Conservation (phyloP, 2,329 filamentous ascomycete genomes). For the Didymosphaeria variabile region DNA sequence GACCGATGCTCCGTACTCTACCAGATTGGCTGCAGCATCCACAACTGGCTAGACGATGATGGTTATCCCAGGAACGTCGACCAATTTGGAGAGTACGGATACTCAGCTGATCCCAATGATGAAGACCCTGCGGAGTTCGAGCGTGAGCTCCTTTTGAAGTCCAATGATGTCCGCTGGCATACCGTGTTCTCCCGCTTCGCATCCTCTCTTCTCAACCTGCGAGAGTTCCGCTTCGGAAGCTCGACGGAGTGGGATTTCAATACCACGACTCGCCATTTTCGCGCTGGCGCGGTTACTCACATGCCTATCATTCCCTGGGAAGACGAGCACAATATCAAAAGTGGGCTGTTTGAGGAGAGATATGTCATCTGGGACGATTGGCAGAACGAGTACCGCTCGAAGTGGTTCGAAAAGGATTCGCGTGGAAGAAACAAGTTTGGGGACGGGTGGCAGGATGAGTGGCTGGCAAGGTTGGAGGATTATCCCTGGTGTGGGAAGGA, state of each 20-base stretch:
- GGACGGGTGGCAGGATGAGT: not conserved
- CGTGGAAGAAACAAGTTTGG: not conserved
- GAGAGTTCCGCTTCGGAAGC: conserved; percentile 17
- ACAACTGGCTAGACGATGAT: conserved; percentile 16
- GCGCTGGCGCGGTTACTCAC: not conserved
- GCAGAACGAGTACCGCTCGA: conserved; percentile 16
- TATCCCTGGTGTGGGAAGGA: conserved; percentile 13
- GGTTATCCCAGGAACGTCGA: conserved; percentile 9
- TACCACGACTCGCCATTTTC: not conserved
- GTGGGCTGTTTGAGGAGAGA: conserved; percentile 8
- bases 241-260: conserved; percentile 19
- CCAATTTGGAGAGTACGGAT: not conserved
- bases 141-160: not conserved
- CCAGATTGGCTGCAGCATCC: conserved; percentile 8
- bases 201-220: not conserved
- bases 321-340: conserved; percentile 16
- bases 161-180: conserved; percentile 13
- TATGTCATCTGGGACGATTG: conserved; percentile 19
- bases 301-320: conserved; percentile 21
- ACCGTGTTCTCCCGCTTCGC: conserved; percentile 17
- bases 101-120: not conserved
- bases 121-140: conserved; percentile 1
- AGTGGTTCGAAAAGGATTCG: not conserved
- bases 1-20: conserved; percentile 20
- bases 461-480: not conserved